Conservation (phyloP, 1,284 basidiomycete genomes). For the Ustilago esculenta region DNA sequence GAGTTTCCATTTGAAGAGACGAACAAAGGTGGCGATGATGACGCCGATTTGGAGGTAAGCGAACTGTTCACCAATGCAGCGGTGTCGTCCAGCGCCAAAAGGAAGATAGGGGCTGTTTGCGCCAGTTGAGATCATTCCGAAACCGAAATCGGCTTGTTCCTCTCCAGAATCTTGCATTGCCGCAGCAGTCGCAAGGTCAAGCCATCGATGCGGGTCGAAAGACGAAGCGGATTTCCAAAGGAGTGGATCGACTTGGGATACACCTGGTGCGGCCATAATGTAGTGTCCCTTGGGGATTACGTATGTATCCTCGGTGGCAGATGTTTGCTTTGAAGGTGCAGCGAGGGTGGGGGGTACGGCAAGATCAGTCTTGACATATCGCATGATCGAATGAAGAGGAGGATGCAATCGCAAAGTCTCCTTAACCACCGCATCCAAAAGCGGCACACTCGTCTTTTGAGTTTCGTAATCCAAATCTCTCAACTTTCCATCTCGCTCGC, state of each 20-base stretch:
- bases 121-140: constrained; percentile 75
- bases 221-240: constrained; percentile 74
- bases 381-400: constrained; percentile 71
- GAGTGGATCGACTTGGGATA: constrained; percentile 85
- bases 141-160: constrained; percentile 88
- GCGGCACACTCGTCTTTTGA: constrained; percentile 77
- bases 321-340: constrained; percentile 57
- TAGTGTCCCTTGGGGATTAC: constrained; percentile 91
- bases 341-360: constrained; percentile 81
- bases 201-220: constrained; percentile 89
- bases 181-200: constrained; percentile 74
- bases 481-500: constrained; percentile 75
- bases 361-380: constrained; percentile 85
- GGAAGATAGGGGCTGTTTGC: constrained; percentile 78
- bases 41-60: constrained; percentile 93
- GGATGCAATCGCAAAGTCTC: constrained; percentile 79
- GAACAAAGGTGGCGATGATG: constrained; percentile 81
- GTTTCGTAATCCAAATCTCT: constrained; percentile 87
- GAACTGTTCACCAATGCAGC: constrained; percentile 97
- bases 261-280: constrained; percentile 87
- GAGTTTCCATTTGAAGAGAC: constrained; percentile 79
- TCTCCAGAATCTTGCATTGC: constrained; percentile 71
- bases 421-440: constrained; percentile 88
- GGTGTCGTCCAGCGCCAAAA: constrained; percentile 88
- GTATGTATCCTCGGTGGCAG: constrained; percentile 69